Conservation (phyloP, 805 yeast species). For the Candida silvicultrix region DNA sequence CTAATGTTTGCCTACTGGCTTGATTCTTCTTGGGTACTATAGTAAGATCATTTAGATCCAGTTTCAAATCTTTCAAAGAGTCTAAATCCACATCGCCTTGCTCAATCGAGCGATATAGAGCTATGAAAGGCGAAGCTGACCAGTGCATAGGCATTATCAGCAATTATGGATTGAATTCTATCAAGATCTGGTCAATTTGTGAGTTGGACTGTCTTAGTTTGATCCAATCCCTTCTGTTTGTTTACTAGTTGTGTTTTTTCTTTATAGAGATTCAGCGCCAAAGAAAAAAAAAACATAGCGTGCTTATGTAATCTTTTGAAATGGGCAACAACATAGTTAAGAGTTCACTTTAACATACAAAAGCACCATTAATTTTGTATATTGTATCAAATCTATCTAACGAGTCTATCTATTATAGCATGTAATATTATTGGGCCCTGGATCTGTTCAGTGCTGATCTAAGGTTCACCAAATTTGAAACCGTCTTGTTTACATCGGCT, state of each 20-base stretch:
- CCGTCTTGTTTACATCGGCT: conserved; percentile 26
- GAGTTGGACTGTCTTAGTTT: too few relatives aligned
- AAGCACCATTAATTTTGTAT: too few relatives aligned
- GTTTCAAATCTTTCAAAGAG: conserved; percentile 27
- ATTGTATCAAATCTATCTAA: not conserved
- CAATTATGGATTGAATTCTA: not conserved
- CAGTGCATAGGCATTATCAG: conserved; percentile 1
- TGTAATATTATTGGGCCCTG: conserved; percentile 4
- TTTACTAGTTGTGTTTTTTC: not conserved
- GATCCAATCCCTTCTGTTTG: not conserved
- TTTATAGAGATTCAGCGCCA: not conserved
- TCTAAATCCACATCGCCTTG: conserved; percentile 17
- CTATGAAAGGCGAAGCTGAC: not conserved
- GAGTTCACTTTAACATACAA: not conserved
- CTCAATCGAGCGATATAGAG: conserved; percentile 27
- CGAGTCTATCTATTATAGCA: not conserved
- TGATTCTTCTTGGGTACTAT: conserved; percentile 38
- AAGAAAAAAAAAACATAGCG: not conserved
- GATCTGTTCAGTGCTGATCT: conserved; percentile 20
- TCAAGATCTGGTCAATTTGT: not conserved
- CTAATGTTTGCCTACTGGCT: conserved; percentile 39
- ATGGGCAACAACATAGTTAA: not conserved
- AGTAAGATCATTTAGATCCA: conserved; percentile 40
- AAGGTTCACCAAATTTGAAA: conserved; percentile 27
- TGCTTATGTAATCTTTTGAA: not conserved